Percentiles rank a stretch among this genome's conserved stretches.
Evolutionary conservation across 2,329 filamentous ascomycete species (phyloP).

Genomic region (Pseudocercospora fuligena): DNA sequence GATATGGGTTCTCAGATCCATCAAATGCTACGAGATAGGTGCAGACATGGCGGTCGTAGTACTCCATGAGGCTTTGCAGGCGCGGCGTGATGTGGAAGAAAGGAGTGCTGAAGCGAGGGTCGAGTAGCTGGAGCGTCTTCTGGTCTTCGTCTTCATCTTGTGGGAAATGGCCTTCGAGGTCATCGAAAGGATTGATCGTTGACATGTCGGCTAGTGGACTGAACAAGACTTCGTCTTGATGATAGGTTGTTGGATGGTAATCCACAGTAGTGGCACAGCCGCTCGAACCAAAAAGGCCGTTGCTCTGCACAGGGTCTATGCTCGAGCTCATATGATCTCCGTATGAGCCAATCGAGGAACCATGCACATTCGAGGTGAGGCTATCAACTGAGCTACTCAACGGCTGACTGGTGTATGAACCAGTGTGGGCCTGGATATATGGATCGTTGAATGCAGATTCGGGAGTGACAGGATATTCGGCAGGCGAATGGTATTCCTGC

Average conservation of each 20-base stretch:
- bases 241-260: conserved; percentile 19
- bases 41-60: conserved; percentile 91
- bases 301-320: conserved; percentile 51
- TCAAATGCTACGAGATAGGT: conserved; percentile 92
- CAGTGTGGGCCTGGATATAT: conserved; percentile 39
- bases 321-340: conserved; percentile 48
- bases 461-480: conserved; percentile 54
- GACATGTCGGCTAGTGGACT: conserved; percentile 31
- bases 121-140: conserved; percentile 33
- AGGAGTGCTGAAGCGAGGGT: conserved; percentile 40
- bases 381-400: conserved; percentile 26
- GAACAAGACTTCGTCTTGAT: conserved; percentile 41
- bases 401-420: conserved; percentile 27
- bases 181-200: conserved; percentile 28
- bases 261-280: neutral
- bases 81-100: conserved; percentile 70
- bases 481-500: conserved; percentile 53
- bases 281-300: conserved; percentile 14
- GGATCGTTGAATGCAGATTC: conserved; percentile 49
- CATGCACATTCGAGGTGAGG: conserved; percentile 18
- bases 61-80: conserved; percentile 88
- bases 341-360: conserved; percentile 44
- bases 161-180: conserved; percentile 24
- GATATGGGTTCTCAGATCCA: conserved; percentile 81
- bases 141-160: conserved; percentile 30